Percentiles rank a stretch among this genome's conserved stretches.
Evolutionary conservation across 2,329 filamentous ascomycete genomes (phyloP).

Genomic region (Diplodia scrobiculata): DNA sequence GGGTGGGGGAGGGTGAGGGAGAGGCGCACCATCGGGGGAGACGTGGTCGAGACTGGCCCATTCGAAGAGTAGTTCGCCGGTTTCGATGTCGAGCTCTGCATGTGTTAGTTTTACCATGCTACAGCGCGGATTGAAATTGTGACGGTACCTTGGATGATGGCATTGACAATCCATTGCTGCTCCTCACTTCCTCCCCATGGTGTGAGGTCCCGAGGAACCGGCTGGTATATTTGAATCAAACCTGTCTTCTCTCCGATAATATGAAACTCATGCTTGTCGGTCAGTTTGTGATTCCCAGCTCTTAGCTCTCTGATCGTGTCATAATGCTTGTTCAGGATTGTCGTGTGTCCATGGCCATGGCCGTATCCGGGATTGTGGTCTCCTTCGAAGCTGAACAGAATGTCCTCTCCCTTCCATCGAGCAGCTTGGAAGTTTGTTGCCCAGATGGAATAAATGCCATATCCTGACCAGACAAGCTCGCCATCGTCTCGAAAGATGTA

Average conservation of each 20-base stretch:
- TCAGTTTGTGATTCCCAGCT: slow-evolving; percentile 51
- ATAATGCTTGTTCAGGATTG: slow-evolving; percentile 58
- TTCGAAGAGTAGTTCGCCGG: slow-evolving; percentile 45
- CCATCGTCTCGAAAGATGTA: slow-evolving; percentile 61
- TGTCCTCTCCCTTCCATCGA: slow-evolving; percentile 55
- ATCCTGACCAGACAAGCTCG: slow-evolving; percentile 61
- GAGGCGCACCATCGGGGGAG: slow-evolving; percentile 32
- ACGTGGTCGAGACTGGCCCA: slow-evolving; percentile 47
- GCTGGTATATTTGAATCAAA: slow-evolving; percentile 58
- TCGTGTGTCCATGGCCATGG: slow-evolving; percentile 58
- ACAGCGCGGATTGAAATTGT: not conserved
- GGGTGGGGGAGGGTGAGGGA: not conserved
- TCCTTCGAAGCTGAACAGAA: slow-evolving; percentile 59
- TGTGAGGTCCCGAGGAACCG: slow-evolving; percentile 45
- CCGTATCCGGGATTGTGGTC: slow-evolving; percentile 56
- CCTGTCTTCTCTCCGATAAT: slow-evolving; percentile 57
- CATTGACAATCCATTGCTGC: slow-evolving; percentile 61
- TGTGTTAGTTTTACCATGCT: slow-evolving; percentile 33
- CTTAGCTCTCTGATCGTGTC: slow-evolving; percentile 58
- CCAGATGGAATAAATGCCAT: slow-evolving; percentile 57
- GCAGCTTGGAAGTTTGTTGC: slow-evolving; percentile 57
- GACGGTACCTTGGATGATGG: slow-evolving; percentile 54
- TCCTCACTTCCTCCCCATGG: slow-evolving; percentile 51
- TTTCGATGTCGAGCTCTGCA: slow-evolving; percentile 49
- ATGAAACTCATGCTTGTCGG: slow-evolving; percentile 57